Evolutionary conservation across 495 filamentous ascomycete species (phyloP), one percentile per base, ranked within the genome.

Genomic region (Penicillium psychrofluorescens): DNA sequence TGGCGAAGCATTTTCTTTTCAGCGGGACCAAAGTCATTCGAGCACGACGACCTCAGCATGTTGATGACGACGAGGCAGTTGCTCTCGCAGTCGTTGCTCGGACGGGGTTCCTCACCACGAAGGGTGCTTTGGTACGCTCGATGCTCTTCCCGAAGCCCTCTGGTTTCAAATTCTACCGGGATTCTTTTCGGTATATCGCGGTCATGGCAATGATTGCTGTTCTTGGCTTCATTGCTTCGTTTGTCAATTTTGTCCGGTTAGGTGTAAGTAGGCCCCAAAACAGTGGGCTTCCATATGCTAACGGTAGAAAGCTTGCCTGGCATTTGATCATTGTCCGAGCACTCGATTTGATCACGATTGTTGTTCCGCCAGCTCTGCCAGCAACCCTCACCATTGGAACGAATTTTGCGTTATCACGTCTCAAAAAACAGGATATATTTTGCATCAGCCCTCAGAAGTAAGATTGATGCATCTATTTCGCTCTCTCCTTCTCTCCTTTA

Each of bases 131-230:
- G 9, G 90, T 99, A 48, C 86, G 94, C 15, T 96, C 94, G 1
- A 99, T 99, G 90, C 81, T 99, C 28, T 97, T 99, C 59, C 94
- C 94, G 0, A 97, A 96, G 55, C 94, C 94, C 0, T 94, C 90
- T 15, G 90, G 89, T 1, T 97, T 99, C 75, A 96, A 92, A 54
- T 97, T 99, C 57, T 97, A 99, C 58, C 77, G 88, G 12, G 94
- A 99, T 58, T 96, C 94, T 4, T 99, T 99, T 58, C 82, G 90
- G 16, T 99, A 97, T 58, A 96, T 99, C 48, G 90, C 87, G 6
- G 94, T 99, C 30, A 97, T 99, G 94, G 91, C 75, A 36, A 63
- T 79, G n/a, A 83, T 99, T 49, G 94, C 94, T 22, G 57, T 81
- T 38, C 56, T 95, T 41, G 94, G 94, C 2, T 99, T 99, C 59